Evolutionary conservation across 2,329 filamentous ascomycete genomes (phyloP).

Genomic region (Aspergillus sojae): DNA sequence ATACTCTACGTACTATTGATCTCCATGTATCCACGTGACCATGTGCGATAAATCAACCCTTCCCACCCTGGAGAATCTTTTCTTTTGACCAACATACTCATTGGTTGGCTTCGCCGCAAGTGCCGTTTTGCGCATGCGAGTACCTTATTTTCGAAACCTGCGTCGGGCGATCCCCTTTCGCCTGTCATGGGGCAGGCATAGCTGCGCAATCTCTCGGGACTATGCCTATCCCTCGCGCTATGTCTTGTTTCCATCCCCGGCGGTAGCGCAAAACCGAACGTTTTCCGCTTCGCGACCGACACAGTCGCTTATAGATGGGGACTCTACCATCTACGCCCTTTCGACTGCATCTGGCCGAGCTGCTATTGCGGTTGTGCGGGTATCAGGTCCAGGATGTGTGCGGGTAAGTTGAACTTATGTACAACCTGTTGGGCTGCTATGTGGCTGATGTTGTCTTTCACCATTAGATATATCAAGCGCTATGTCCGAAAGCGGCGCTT

Average conservation of each 20-base stretch:
- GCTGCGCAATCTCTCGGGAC: conserved; percentile 10
- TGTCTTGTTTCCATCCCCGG: conserved; percentile 12
- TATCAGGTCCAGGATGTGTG: conserved; percentile 77
- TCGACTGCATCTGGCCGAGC: conserved; percentile 84
- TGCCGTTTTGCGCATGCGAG: conserved; percentile 35
- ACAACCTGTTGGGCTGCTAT: neutral
- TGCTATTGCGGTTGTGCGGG: conserved; percentile 85
- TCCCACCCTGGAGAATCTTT: neutral
- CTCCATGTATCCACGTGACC: neutral
- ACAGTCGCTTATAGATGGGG: conserved; percentile 27
- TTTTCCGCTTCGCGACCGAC: conserved; percentile 26
- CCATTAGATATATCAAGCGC: conserved; percentile 62
- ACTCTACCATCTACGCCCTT: conserved; percentile 82
- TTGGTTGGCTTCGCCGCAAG: neutral
- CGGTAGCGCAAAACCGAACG: conserved; percentile 15
- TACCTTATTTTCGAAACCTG: conserved; percentile 21
- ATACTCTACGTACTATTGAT: neutral
- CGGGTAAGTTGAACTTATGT: conserved; percentile 53
- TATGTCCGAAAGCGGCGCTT: conserved; percentile 59
- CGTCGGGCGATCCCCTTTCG: conserved; percentile 30
- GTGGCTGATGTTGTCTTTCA: neutral
- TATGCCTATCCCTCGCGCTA: conserved; percentile 16
- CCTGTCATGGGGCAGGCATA: conserved; percentile 25
- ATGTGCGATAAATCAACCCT: neutral
- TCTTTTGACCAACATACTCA: neutral